Conservation (phyloP, 371 early-diverging fungal species). For the Mucor ambiguus region DNA sequence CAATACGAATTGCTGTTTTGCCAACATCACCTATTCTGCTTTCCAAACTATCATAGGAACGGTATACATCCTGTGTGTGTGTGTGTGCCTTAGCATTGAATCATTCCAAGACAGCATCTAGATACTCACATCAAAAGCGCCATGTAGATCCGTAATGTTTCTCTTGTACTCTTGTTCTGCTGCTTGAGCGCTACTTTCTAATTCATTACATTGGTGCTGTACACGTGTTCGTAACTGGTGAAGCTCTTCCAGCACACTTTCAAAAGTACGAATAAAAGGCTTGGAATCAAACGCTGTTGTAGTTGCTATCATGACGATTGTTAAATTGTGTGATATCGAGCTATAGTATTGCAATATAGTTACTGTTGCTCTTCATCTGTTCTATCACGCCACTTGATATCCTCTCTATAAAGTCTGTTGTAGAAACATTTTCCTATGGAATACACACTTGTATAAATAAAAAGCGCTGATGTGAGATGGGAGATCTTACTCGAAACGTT, state of each 20-base stretch:
- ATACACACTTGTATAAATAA: too few relatives aligned
- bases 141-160: constrained; percentile 71
- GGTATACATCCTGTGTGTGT: constrained; percentile 70
- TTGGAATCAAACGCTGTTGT: constrained; percentile 66
- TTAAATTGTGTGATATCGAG: constrained; percentile 20
- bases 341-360: constrained; percentile 11
- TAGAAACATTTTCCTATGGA: constrained; percentile 54
- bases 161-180: constrained; percentile 77
- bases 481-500: constrained; percentile 22
- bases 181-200: constrained; percentile 75
- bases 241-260: constrained; percentile 82
- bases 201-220: constrained; percentile 79
- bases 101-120: not conserved
- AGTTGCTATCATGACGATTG: not conserved
- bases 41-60: constrained; percentile 85
- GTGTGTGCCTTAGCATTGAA: not conserved
- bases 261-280: constrained; percentile 90
- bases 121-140: constrained; percentile 69
- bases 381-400: constrained; percentile 46
- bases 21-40: constrained; percentile 89
- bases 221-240: constrained; percentile 72
- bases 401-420: constrained; percentile 62
- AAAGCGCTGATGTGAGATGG: not conserved
- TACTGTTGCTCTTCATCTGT: constrained; percentile 25
- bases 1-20: constrained; percentile 94